Percentiles rank a stretch among this genome's conserved stretches.
Evolutionary conservation across 1,139 yeast species (phyloP).

Genomic region (Blastobotrys ciferrii): DNA sequence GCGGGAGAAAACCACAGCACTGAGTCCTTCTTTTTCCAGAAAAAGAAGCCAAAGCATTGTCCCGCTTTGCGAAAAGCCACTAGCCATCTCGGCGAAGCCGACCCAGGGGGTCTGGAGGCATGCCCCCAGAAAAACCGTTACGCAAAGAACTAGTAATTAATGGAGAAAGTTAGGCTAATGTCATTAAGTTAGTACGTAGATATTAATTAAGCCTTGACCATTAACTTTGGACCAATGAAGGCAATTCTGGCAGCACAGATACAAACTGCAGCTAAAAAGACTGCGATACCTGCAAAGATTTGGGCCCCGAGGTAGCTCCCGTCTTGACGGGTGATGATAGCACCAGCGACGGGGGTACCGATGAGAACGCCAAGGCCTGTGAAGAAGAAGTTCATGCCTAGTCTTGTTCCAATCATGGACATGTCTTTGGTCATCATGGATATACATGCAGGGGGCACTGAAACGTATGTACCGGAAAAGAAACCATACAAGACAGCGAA

Average conservation of each 20-base stretch:
- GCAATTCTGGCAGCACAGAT: conserved; percentile 57
- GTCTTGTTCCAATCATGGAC: conserved; percentile 42
- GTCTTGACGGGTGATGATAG: conserved; percentile 34
- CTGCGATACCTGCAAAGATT: conserved; percentile 23
- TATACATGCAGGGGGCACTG: conserved; percentile 44
- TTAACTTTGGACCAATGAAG: conserved; percentile 7
- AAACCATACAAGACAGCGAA: conserved; percentile 50
- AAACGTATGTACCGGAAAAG: conserved; percentile 45
- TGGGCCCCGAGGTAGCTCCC: conserved; percentile 25
- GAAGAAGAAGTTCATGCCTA: conserved; percentile 60
- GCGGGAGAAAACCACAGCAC: no score
- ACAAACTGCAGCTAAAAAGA: conserved; percentile 40
- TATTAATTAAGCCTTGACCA: conserved; percentile 6
- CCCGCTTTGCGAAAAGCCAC: no score
- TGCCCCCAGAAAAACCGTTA: no score
- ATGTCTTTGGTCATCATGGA: conserved; percentile 52
- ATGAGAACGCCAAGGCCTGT: conserved; percentile 52
- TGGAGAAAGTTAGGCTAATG: no score
- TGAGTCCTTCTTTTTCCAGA: no score
- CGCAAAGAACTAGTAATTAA: no score
- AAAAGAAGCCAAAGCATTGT: no score
- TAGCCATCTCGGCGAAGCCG: no score
- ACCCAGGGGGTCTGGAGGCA: no score
- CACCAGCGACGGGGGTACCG: conserved; percentile 56
- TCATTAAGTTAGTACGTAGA: not conserved